Conservation (phyloP, 768 basidiomycete genomes). For the Pleurotus tuoliensis region DNA sequence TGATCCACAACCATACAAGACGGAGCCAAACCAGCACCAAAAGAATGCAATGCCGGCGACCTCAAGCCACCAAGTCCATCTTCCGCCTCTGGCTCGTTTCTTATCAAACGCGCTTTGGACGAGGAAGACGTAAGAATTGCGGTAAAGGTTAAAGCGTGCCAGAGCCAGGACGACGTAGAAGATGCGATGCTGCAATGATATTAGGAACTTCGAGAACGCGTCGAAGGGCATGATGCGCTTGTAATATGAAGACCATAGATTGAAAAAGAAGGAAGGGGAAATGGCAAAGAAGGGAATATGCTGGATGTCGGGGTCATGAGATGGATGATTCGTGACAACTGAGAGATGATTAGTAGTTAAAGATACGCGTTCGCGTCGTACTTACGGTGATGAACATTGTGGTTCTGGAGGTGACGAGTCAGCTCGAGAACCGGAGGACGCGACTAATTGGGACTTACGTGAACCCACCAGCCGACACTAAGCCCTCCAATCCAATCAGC, state of each 20-base stretch:
- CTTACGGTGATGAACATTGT: conserved; percentile 95
- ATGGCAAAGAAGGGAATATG: conserved; percentile 95
- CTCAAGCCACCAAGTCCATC: conserved; percentile 80
- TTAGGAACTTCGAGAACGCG: conserved; percentile 54
- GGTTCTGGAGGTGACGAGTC: conserved; percentile 51
- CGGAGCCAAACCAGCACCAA: conserved; percentile 80
- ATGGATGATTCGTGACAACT: conserved; percentile 98
- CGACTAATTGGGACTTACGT: conserved; percentile 58
- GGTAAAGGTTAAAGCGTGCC: conserved; percentile 94
- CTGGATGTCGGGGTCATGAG: conserved; percentile 87
- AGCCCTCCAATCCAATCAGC: conserved; percentile 90
- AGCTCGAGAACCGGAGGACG: conserved; percentile 7
- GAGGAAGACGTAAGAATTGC: conserved; percentile 77
- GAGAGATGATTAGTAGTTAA: conserved; percentile 12
- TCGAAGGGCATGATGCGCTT: conserved; percentile 83
- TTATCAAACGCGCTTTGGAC: conserved; percentile 61
- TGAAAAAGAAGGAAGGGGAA: conserved; percentile 79
- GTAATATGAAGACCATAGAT: conserved; percentile 93
- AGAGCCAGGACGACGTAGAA: conserved; percentile 91
- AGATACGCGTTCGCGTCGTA: conserved; percentile 13
- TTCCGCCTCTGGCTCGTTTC: conserved; percentile 59
- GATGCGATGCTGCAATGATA: conserved; percentile 83
- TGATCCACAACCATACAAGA: conserved; percentile 67
- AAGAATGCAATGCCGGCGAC: conserved; percentile 73
- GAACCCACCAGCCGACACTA: conserved; percentile 97